Conservation (phyloP, 2,329 filamentous ascomycete genomes). For the Ascochyta pisi region DNA sequence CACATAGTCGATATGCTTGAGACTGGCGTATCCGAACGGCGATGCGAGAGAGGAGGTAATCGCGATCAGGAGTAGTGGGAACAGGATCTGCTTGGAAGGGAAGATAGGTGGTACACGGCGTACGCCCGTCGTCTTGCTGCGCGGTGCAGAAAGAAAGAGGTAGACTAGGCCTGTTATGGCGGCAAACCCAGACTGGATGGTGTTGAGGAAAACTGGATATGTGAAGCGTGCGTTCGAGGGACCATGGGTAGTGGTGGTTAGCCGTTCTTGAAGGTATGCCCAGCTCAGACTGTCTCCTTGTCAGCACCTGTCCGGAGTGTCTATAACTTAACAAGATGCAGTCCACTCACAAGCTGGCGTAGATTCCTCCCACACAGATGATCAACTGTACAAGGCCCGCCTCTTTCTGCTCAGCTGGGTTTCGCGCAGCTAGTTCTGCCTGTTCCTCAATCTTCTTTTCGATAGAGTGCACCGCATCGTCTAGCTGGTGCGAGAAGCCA, state of each 20-base stretch:
- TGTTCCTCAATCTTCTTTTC: slow-evolving; percentile 43
- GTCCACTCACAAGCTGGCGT: slow-evolving; percentile 82
- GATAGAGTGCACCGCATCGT: slow-evolving; percentile 36
- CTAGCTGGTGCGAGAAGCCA: slow-evolving; percentile 29
- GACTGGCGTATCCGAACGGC: slow-evolving; percentile 93
- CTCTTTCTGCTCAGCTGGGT: slow-evolving; percentile 45
- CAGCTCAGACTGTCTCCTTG: slow-evolving; percentile 74
- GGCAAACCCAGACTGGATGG: slow-evolving; percentile 89
- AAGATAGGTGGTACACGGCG: slow-evolving; percentile 67
- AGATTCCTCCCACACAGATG: slow-evolving; percentile 92
- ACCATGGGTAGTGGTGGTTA: slow-evolving; percentile 90
- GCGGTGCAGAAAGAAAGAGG: slow-evolving; percentile 70
- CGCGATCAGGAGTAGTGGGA: slow-evolving; percentile 82
- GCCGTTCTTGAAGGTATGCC: slow-evolving; percentile 95
- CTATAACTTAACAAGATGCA: too few species aligned
- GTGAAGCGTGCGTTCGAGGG: slow-evolving; percentile 73
- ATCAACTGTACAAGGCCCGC: slow-evolving; percentile 76
- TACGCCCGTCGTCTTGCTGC: slow-evolving; percentile 42
- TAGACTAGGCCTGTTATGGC: slow-evolving; percentile 83
- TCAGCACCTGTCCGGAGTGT: slow-evolving; percentile 7
- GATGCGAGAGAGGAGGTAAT: slow-evolving; percentile 86
- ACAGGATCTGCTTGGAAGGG: slow-evolving; percentile 75
- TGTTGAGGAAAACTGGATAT: slow-evolving; percentile 95
- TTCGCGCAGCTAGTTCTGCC: slow-evolving; percentile 40
- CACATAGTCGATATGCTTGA: slow-evolving; percentile 96